These are phyloP conservation scores for Aspergillus sp. DNA, from an alignment of 2,329 filamentous ascomycete genomes.

Conservation along the genomic window DNA sequence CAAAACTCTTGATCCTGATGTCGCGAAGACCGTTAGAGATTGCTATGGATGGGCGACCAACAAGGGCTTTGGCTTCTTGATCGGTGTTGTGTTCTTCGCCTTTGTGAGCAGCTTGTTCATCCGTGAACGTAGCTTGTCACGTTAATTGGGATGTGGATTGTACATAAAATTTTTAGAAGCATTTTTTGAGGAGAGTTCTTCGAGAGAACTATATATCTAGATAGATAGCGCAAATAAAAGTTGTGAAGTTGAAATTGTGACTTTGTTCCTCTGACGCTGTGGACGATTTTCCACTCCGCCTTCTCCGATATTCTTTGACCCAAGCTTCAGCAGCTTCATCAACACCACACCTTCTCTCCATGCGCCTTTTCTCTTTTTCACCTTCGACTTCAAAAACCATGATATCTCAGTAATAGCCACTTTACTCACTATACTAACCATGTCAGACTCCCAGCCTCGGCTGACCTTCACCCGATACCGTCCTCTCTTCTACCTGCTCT, in stretches of 20 bases:
- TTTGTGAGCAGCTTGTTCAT: conserved; percentile 56
- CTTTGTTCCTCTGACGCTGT: no score
- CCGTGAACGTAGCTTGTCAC: conserved; percentile 59
- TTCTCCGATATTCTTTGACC: conserved; percentile 5
- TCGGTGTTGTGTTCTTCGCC: conserved; percentile 56
- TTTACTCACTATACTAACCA: conserved; percentile 19
- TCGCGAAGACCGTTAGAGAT: conserved; percentile 63
- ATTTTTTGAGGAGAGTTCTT: neutral
- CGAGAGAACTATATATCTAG: neutral
- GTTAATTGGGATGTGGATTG: conserved; percentile 25
- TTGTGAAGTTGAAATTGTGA: neutral
- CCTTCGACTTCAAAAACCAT: neutral
- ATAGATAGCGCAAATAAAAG: neutral
- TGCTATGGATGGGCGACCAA: conserved; percentile 67
- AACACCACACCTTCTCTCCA: neutral
- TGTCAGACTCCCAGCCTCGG: conserved; percentile 38
- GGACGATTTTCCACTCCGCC: conserved; percentile 6
- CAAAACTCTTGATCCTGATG: conserved; percentile 63
- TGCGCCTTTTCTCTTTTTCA: neutral
- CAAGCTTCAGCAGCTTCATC: neutral
- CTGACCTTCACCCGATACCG: conserved; percentile 45
- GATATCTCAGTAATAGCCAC: conserved; percentile 8
- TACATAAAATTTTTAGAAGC: neutral
- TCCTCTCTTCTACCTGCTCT: conserved; percentile 46
- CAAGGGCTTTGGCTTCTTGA: conserved; percentile 56